Evolutionary conservation across 2,329 filamentous ascomycete species (phyloP).

Genomic region (Neonectria ditissima): DNA sequence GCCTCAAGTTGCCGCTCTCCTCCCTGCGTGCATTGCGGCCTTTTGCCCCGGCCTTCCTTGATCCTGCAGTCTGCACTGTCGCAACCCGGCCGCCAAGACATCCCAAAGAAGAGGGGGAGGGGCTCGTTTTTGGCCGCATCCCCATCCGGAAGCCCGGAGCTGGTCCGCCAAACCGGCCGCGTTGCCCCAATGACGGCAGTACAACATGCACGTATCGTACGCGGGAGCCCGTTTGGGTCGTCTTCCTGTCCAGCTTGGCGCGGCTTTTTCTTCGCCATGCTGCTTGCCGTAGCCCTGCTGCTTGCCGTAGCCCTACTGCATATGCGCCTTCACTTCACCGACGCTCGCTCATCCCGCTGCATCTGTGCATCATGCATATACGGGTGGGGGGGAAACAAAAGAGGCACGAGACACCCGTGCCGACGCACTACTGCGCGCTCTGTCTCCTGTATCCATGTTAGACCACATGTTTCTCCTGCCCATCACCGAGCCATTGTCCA

Average conservation of each 20-base stretch:
- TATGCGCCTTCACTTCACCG: background rate
- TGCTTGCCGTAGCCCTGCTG: background rate
- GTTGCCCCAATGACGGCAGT: slow-evolving; percentile 9
- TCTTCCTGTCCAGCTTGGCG: background rate
- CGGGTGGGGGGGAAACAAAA: slow-evolving; percentile 3
- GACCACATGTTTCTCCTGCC: background rate
- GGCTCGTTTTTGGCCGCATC: background rate
- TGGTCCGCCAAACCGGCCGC: slow-evolving; percentile 21
- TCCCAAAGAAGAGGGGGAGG: too few relatives aligned
- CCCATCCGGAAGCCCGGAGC: slow-evolving; percentile 12
- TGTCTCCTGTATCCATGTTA: background rate
- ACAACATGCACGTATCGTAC: background rate
- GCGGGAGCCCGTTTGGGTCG: background rate
- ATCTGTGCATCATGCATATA: slow-evolving; percentile 24
- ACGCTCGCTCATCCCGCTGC: slow-evolving; percentile 3
- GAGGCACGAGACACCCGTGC: background rate
- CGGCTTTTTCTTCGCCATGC: background rate
- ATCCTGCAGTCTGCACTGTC: background rate
- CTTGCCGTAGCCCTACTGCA: background rate
- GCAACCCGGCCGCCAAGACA: too few relatives aligned
- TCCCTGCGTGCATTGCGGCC: background rate
- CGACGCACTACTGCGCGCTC: slow-evolving; percentile 18
- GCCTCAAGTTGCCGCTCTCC: background rate
- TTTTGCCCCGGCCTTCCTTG: background rate
- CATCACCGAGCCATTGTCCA: background rate